phyloP scores from a whole-genome alignment of 2,329 filamentous ascomycete genomes.

The Alternaria sp. region DNA sequence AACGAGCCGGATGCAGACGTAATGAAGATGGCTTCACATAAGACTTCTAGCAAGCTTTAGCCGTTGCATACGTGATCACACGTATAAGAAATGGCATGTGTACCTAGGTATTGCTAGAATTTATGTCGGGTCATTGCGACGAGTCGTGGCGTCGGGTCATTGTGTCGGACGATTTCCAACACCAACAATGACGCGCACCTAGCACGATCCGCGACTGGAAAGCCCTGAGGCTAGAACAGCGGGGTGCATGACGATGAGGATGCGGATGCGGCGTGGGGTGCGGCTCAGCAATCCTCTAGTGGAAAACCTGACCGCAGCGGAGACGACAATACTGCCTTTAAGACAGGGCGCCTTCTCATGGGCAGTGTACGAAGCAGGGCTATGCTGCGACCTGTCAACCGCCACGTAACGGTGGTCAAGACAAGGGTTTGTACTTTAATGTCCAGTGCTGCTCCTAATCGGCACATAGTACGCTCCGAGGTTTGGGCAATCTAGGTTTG shows the following conservation, averaged over 20 bases:
- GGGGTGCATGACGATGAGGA: slow-evolving; percentile 22
- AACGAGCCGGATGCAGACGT: not conserved
- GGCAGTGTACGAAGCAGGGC: slow-evolving; percentile 9
- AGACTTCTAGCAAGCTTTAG: not conserved
- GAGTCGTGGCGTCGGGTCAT: not conserved
- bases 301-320: slow-evolving; percentile 22
- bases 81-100: not conserved
- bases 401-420: not conserved
- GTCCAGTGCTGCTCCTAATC: slow-evolving; percentile 14
- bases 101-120: not conserved
- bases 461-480: slow-evolving; percentile 22
- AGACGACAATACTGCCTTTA: slow-evolving; percentile 23
- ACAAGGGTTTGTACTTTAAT: too few species aligned
- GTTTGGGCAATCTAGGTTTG: slow-evolving; percentile 18
- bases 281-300: slow-evolving; percentile 8
- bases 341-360: slow-evolving; percentile 5
- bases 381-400: slow-evolving; percentile 11
- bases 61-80: not conserved
- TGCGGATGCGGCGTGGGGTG: slow-evolving; percentile 4
- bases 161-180: not conserved
- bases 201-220: slow-evolving; percentile 9
- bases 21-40: not conserved
- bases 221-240: slow-evolving; percentile 19
- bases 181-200: slow-evolving; percentile 1
- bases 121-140: not conserved